Evolutionary conservation across 441 rosid genomes (phyloP).

Genomic region (Pelargonium fulgidum): DNA sequence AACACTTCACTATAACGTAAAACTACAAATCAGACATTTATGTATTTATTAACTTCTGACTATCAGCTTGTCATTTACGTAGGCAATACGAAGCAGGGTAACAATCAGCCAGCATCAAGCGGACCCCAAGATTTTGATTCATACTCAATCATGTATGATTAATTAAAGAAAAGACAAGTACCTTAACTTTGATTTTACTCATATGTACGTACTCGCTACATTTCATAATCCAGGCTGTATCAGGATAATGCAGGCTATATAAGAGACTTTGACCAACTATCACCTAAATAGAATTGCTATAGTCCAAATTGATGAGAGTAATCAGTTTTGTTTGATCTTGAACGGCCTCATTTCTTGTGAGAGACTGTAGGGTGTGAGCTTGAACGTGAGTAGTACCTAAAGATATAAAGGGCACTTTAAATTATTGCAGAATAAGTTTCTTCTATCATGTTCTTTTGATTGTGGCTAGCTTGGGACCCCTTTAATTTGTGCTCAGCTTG

Average conservation of each 20-base stretch:
- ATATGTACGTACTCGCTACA: too few species aligned
- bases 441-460: background rate
- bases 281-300: background rate
- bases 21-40: background rate
- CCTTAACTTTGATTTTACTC: background rate
- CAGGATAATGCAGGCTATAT: too few species aligned
- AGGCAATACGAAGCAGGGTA: background rate
- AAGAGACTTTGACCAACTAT: background rate
- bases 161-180: background rate
- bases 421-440: background rate
- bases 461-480: background rate
- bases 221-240: too few species aligned
- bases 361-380: background rate
- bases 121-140: background rate
- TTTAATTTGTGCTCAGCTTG: background rate
- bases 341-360: background rate
- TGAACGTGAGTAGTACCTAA: background rate
- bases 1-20: background rate
- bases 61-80: background rate
- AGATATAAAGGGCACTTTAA: background rate
- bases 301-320: background rate
- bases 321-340: background rate
- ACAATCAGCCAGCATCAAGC: background rate
- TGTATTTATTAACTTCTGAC: background rate
- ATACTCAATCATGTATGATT: background rate